phyloP scores from a whole-genome alignment of 345 rosid species.

The Kandelia obovata region DNA sequence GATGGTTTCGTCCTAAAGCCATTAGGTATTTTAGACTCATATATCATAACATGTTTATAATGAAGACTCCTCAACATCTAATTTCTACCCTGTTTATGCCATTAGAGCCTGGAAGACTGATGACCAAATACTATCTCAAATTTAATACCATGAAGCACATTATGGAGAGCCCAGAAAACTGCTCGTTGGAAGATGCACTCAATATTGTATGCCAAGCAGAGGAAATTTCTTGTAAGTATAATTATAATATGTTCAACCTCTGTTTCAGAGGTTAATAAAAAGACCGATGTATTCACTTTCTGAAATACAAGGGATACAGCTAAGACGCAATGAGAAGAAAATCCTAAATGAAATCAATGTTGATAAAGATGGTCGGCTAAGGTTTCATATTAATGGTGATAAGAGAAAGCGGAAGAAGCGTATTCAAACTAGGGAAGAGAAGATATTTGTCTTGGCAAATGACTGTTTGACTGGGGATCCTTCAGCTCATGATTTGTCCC shows the following conservation, averaged over 20 bases:
- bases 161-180: conserved; percentile 56
- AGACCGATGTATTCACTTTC: conserved; percentile 10
- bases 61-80: conserved; percentile 7
- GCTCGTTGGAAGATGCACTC: conserved; percentile 78
- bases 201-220: conserved; percentile 74
- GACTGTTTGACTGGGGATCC: conserved; percentile 98
- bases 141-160: conserved; percentile 89
- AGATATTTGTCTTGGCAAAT: conserved; percentile 81
- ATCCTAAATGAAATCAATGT: conserved; percentile 76
- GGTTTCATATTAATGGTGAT: conserved; percentile 76
- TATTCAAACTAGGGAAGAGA: conserved; percentile 90
- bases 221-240: conserved; percentile 81
- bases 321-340: conserved; percentile 94
- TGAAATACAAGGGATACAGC: conserved; percentile 89
- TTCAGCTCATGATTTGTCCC: conserved; percentile 74
- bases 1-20: conserved; percentile 90
- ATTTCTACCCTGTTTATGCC: conserved; percentile 12
- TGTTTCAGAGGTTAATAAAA: conserved; percentile 3
- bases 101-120: conserved; percentile 88
- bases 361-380: conserved; percentile 78
- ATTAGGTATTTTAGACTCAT: conserved; percentile 49
- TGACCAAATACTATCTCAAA: conserved; percentile 94
- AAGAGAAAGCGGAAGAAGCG: conserved; percentile 89
- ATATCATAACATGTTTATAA: conserved; percentile 15
- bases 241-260: conserved; percentile 4